A percentile compares a stretch with the other conserved stretches of the same genome.
phyloP scores from a whole-genome alignment of 1,139 yeast species.

The Candida sanyaensis region DNA sequence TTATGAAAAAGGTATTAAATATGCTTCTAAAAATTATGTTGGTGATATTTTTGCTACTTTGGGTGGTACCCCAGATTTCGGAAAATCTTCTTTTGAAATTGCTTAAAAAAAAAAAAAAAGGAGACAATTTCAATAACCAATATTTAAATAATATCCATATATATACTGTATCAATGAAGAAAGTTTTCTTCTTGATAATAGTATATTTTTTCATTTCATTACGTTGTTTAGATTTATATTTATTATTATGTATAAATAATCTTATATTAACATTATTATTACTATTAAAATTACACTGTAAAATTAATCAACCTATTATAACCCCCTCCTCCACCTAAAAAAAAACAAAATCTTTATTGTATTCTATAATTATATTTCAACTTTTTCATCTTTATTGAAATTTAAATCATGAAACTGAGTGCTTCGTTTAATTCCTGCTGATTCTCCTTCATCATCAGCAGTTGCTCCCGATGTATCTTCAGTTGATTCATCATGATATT shows the following conservation, averaged over 20 bases:
- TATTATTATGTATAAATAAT: too few species aligned
- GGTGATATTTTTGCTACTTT: slow-evolving; percentile 62
- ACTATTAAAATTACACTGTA: neutral
- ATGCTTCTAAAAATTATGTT: slow-evolving; percentile 52
- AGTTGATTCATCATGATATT: neutral
- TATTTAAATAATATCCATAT: neutral
- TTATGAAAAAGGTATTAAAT: slow-evolving; percentile 38
- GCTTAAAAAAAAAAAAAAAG: slow-evolving; percentile 14
- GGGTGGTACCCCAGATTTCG: slow-evolving; percentile 38
- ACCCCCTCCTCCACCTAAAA: too few species aligned
- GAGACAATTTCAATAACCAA: neutral
- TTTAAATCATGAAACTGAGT: neutral
- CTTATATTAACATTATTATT: neutral
- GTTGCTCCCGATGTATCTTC: slow-evolving; percentile 1
- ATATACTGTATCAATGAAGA: neutral
- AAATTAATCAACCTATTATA: too few species aligned
- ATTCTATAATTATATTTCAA: neutral
- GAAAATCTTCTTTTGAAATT: slow-evolving; percentile 20
- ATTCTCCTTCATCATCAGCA: neutral
- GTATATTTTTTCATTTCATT: neutral
- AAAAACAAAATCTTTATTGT: neutral
- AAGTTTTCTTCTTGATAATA: neutral
- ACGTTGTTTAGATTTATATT: too few species aligned
- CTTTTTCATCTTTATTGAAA: neutral
- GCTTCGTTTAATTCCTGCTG: neutral